Base-by-base conservation (phyloP, 2,329 filamentous ascomycete genomes). In the Venturiaceae sp. region DNA sequence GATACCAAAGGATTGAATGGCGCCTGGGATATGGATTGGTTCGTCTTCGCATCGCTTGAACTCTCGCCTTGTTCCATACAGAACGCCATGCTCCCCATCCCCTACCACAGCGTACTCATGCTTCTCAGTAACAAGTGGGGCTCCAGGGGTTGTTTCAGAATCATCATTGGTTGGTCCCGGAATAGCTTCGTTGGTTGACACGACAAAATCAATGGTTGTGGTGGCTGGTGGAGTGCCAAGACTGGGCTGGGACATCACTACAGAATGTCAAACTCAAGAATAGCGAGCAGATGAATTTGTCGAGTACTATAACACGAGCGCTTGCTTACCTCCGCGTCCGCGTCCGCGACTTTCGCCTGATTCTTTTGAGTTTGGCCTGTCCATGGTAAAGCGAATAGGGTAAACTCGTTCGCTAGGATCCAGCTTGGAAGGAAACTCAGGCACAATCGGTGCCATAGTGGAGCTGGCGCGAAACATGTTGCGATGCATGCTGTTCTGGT, bases 21-120 rank as follows among this genome's bases (percentile, higher is more conserved):
- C 88, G 37, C 90, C 90, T 0, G 91, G 91, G 1, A 90, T 86
- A 63, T 92, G 90, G 30, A 96, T 95, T 0, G 90, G 90, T 66
- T 95, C 91, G 66, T 95, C 91, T 70, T 96, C 91, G 66, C 91
- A 96, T 56, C 84, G 81, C 67, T 95, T 19, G 19, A 53, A 53
- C 32, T 34, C 32, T 28, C 34, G 30, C 32, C 52, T 23, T 16
- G 52, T 23, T 28, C 52, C 30, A n/a, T 26, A 34, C 16, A 53
- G 32, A 23, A 53, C 52, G n/a, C 32, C 34, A 34, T 53, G 52
- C 13, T 21, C 52, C 11, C 21, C 52, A 11, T 37, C 34, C 7
- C 34, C 52, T 2, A 53, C 52, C 11, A 53, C 34, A n/a, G 52
- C 52, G 32, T 53, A 53, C 34, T 53, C 52, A 13, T 53, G 52